These are phyloP conservation scores for Nyctanthes arbortristis DNA, from an alignment of 257 asterid genomes.

Conservation along the genomic window DNA sequence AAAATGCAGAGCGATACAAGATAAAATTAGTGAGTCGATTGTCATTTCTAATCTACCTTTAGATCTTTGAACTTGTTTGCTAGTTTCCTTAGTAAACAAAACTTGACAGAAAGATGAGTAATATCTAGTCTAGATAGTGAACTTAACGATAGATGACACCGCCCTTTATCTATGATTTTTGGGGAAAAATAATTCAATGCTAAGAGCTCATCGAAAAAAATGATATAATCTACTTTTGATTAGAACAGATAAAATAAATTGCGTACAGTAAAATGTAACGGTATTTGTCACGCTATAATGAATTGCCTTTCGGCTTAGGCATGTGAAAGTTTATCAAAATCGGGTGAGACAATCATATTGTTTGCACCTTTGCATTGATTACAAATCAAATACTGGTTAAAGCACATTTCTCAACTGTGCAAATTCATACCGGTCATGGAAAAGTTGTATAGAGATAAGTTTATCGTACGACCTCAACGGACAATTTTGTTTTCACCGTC, in stretches of 20 bases:
- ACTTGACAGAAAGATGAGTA: too few relatives aligned
- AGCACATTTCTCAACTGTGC: background rate
- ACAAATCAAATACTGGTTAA: background rate
- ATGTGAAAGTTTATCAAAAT: slow-evolving; percentile 8
- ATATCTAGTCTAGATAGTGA: too few relatives aligned
- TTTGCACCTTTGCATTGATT: background rate
- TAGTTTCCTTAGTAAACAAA: too few relatives aligned
- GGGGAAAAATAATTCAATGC: too few relatives aligned
- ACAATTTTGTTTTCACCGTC: too few relatives aligned
- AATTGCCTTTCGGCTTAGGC: slow-evolving; percentile 6
- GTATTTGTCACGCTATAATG: background rate
- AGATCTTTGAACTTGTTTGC: too few relatives aligned
- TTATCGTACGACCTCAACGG: too few relatives aligned
- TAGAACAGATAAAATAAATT: background rate
- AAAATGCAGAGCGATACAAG: background rate
- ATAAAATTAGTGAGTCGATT: too few relatives aligned
- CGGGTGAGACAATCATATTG: slow-evolving; percentile 7
- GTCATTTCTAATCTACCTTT: background rate
- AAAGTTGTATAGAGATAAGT: background rate
- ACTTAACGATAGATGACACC: too few relatives aligned
- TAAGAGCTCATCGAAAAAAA: too few relatives aligned
- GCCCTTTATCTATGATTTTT: too few relatives aligned
- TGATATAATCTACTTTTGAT: too few relatives aligned
- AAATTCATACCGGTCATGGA: background rate
- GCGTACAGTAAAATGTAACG: background rate